A percentile compares a stretch with the other conserved stretches of the same genome.
Conservation (phyloP, 2,329 filamentous ascomycete species). For the Fusarium concolor region DNA sequence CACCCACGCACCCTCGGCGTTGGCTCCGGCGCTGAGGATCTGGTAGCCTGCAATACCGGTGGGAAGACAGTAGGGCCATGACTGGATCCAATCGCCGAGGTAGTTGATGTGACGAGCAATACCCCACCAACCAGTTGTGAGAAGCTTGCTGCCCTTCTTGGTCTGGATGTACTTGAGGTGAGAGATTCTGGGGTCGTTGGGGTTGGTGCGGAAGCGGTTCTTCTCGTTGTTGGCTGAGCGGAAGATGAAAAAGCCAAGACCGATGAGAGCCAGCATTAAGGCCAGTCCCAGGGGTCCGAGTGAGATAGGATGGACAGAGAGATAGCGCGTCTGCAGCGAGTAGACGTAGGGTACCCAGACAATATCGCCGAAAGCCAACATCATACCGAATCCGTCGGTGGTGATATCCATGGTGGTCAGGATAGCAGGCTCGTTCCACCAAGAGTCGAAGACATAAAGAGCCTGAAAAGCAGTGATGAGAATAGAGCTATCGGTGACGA, state of each 20-base stretch:
- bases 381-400: conserved; percentile 93
- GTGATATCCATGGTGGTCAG: conserved; percentile 96
- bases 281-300: conserved; percentile 76
- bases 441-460: conserved; percentile 85
- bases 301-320: conserved; percentile 83
- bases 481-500: conserved; percentile 85
- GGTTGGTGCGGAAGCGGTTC: conserved; percentile 91
- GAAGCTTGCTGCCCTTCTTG: conserved; percentile 80
- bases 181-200: conserved; percentile 79
- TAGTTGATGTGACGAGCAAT: conserved; percentile 94
- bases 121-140: conserved; percentile 94
- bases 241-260: conserved; percentile 88
- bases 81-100: conserved; percentile 93
- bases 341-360: conserved; percentile 95
- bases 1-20: conserved; percentile 65
- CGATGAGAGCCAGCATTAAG: conserved; percentile 74
- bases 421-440: conserved; percentile 89
- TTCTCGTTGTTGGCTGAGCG: conserved; percentile 94
- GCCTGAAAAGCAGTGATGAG: conserved; percentile 82
- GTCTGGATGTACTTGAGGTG: conserved; percentile 91
- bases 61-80: conserved; percentile 89
- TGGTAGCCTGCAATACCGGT: conserved; percentile 87
- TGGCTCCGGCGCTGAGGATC: conserved; percentile 68
- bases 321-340: conserved; percentile 84
- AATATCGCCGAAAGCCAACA: conserved; percentile 92